Conservation (phyloP, 2,329 filamentous ascomycete species). For the Chaetomiaceae sp. region DNA sequence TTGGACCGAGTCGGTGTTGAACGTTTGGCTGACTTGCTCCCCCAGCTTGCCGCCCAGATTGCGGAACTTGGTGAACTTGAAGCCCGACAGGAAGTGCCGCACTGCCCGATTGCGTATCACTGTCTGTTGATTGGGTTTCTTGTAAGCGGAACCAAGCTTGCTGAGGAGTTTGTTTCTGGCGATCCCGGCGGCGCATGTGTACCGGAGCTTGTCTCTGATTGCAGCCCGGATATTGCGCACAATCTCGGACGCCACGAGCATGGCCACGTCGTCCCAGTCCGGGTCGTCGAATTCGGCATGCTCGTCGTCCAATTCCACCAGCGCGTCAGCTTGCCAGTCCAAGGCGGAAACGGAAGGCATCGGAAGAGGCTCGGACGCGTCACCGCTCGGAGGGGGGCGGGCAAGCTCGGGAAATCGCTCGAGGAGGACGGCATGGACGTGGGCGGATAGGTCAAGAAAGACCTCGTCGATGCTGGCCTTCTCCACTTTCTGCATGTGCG, state of each 20-base stretch:
- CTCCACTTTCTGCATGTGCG: constrained; percentile 68
- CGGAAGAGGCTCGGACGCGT: constrained; percentile 67
- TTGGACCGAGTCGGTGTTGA: constrained; percentile 73
- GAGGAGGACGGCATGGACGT: constrained; percentile 72
- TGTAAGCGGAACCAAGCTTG: constrained; percentile 85
- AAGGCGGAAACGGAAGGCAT: constrained; percentile 64
- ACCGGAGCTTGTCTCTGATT: constrained; percentile 67
- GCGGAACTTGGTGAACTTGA: constrained; percentile 93
- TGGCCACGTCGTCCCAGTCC: constrained; percentile 93
- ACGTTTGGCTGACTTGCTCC: constrained; percentile 75
- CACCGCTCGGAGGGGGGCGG: constrained; percentile 66
- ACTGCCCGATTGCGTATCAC: constrained; percentile 85
- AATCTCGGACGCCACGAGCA: constrained; percentile 84
- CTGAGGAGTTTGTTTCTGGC: constrained; percentile 92
- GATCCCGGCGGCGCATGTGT: constrained; percentile 88
- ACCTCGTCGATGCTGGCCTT: constrained; percentile 96
- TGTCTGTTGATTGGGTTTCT: constrained; percentile 92
- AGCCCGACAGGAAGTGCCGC: constrained; percentile 70
- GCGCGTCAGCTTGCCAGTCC: constrained; percentile 79
- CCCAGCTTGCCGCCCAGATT: constrained; percentile 95
- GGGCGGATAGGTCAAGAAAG: constrained; percentile 84
- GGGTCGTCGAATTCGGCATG: constrained; percentile 74
- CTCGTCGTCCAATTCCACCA: constrained; percentile 69
- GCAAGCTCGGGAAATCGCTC: constrained; percentile 71
- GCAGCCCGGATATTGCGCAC: constrained; percentile 68